phyloP scores from a whole-genome alignment of 2,329 filamentous ascomycete genomes.

The Fusarium setosum region DNA sequence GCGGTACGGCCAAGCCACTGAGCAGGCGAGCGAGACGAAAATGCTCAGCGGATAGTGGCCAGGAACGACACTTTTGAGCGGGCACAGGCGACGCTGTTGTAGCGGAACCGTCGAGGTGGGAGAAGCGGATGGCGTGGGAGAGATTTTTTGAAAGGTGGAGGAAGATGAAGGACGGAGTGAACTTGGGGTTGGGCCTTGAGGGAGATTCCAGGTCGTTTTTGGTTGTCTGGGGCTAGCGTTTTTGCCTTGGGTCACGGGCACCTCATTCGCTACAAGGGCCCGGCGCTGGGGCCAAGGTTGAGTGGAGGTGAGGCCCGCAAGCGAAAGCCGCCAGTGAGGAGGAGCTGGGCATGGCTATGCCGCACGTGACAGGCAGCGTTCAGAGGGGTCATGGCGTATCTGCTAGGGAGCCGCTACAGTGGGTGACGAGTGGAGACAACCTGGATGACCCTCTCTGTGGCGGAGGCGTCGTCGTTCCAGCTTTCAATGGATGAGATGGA shows the following conservation, averaged over 20 bases:
- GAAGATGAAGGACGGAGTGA: slow-evolving; percentile 23
- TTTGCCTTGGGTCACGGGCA: slow-evolving; percentile 30
- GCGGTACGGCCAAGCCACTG: background rate
- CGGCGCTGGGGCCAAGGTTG: slow-evolving; percentile 5
- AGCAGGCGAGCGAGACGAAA: background rate
- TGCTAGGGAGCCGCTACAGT: slow-evolving; percentile 9
- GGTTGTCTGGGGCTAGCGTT: slow-evolving; percentile 35
- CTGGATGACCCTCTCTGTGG: background rate
- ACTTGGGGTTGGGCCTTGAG: slow-evolving; percentile 28
- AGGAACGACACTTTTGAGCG: too few relatives aligned
- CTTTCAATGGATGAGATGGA: too few relatives aligned
- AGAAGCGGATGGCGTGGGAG: slow-evolving; percentile 2
- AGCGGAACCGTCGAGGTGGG: background rate
- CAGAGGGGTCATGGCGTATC: slow-evolving; percentile 12
- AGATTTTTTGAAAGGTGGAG: slow-evolving; percentile 27
- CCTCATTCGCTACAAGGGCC: slow-evolving; percentile 28
- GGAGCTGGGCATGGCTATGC: slow-evolving; percentile 1
- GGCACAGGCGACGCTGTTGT: background rate
- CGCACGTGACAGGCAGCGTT: slow-evolving; percentile 21
- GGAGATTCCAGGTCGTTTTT: slow-evolving; percentile 32
- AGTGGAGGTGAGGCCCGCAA: slow-evolving; percentile 23
- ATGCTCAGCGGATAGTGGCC: background rate
- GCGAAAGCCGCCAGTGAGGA: slow-evolving; percentile 16
- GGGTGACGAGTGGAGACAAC: background rate
- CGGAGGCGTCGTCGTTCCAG: too few relatives aligned